phyloP scores from a whole-genome alignment of 352 stramenopile genomes.

The Phytophthora meadii region DNA sequence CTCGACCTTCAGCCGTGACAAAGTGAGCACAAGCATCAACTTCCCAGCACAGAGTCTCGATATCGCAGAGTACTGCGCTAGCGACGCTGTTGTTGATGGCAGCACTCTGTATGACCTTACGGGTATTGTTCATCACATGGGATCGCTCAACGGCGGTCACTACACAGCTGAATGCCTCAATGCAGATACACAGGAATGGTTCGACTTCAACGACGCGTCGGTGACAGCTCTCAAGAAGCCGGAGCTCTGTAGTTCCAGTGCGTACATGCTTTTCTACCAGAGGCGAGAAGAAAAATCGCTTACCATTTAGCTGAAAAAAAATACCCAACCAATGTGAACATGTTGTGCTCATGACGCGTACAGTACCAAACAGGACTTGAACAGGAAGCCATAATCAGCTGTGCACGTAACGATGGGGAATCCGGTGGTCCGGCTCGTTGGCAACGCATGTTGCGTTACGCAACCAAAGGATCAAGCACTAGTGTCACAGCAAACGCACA shows the following conservation, averaged over 20 bases:
- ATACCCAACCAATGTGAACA: not conserved
- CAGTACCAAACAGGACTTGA: too few relatives aligned
- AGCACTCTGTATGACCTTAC: slow-evolving; percentile 82
- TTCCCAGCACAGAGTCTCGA: slow-evolving; percentile 71
- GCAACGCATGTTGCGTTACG: not conserved
- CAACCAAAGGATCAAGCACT: too few relatives aligned
- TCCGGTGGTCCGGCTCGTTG: slow-evolving; percentile 17
- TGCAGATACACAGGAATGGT: slow-evolving; percentile 74
- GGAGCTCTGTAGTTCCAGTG: slow-evolving; percentile 63
- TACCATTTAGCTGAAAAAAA: slow-evolving; percentile 41
- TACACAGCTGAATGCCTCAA: slow-evolving; percentile 88
- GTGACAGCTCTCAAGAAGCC: slow-evolving; percentile 76
- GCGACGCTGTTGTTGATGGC: slow-evolving; percentile 70
- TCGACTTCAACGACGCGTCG: slow-evolving; percentile 79
- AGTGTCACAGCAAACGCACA: too few relatives aligned
- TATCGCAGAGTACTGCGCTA: slow-evolving; percentile 70
- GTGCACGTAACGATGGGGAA: slow-evolving; percentile 10
- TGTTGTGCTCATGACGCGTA: slow-evolving; percentile 2
- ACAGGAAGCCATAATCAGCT: slow-evolving; percentile 3
- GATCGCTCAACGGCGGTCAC: slow-evolving; percentile 78
- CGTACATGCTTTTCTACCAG: slow-evolving; percentile 87
- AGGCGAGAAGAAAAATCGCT: slow-evolving; percentile 64
- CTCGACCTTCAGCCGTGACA: slow-evolving; percentile 80
- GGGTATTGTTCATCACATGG: slow-evolving; percentile 82
- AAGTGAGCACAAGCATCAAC: slow-evolving; percentile 71